Conservation (phyloP, 768 basidiomycete genomes). For the Psilocybe azurescens region DNA sequence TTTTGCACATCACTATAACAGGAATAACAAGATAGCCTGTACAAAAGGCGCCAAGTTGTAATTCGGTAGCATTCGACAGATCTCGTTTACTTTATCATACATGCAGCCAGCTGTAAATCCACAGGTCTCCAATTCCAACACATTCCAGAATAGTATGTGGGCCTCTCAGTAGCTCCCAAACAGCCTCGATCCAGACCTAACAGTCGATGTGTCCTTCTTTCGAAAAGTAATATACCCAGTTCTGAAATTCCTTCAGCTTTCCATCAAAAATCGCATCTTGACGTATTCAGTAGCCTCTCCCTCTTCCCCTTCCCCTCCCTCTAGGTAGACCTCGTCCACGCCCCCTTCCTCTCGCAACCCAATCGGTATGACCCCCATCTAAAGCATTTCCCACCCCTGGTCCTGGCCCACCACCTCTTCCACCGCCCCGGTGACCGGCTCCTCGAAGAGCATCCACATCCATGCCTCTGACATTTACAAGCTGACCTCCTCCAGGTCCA, state of each 20-base stretch:
- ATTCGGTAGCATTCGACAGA: no score
- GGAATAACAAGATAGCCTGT: no score
- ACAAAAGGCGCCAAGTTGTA: no score
- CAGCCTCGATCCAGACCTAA: background rate
- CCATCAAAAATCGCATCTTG: background rate
- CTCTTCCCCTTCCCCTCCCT: slow-evolving; percentile 9
- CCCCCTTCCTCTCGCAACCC: background rate
- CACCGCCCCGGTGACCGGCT: slow-evolving; percentile 8
- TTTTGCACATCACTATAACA: no score
- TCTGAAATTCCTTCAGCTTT: background rate
- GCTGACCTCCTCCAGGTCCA: background rate
- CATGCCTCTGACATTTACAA: slow-evolving; percentile 8
- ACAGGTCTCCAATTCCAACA: no score
- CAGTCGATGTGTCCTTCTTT: background rate
- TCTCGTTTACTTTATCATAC: no score
- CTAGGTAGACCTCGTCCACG: slow-evolving; percentile 1
- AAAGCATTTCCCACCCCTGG: background rate
- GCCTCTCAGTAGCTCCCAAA: no score
- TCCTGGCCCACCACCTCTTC: slow-evolving; percentile 14
- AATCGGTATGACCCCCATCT: background rate
- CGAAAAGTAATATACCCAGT: background rate
- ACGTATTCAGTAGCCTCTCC: slow-evolving; percentile 19
- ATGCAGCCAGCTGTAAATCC: no score
- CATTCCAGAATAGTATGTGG: no score
- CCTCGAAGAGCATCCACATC: slow-evolving; percentile 4